phyloP scores from a whole-genome alignment of 805 yeast species.

The Candida ponderosae region DNA sequence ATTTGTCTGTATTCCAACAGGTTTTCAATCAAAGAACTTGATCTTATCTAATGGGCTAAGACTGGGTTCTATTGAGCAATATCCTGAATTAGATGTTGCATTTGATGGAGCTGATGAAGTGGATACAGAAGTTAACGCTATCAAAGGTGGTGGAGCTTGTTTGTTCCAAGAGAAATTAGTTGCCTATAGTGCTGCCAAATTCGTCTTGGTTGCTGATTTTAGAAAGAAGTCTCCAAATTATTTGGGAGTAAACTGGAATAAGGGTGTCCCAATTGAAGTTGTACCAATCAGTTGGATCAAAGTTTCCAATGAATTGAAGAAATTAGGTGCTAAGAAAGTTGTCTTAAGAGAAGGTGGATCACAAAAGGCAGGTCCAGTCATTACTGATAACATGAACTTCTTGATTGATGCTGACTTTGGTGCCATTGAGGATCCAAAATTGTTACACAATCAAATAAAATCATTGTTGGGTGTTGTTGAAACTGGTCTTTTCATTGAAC shows the following conservation, averaged over 20 bases:
- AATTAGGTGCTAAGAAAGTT: conserved; percentile 58
- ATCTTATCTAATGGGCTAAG: conserved; percentile 74
- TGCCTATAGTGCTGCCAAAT: conserved; percentile 68
- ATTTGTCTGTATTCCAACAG: conserved; percentile 87
- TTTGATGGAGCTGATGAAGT: conserved; percentile 99
- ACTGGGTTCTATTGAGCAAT: conserved; percentile 79
- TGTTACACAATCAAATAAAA: conserved; percentile 61
- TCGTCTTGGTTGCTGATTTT: conserved; percentile 87
- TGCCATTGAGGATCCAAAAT: conserved; percentile 41
- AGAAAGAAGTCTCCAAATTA: conserved; percentile 64
- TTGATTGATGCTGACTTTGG: conserved; percentile 93
- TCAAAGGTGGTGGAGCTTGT: conserved; percentile 99
- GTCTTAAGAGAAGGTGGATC: conserved; percentile 76
- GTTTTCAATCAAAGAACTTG: conserved; percentile 87
- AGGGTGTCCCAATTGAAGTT: conserved; percentile 93
- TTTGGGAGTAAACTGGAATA: conserved; percentile 76
- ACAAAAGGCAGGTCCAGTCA: conserved; percentile 95
- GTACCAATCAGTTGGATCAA: conserved; percentile 83
- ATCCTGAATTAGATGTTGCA: conserved; percentile 77
- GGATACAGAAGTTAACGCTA: conserved; percentile 70
- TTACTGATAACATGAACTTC: conserved; percentile 93
- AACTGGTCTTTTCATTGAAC: conserved; percentile 76
- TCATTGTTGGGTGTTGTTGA: conserved; percentile 89
- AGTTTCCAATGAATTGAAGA: conserved; percentile 54
- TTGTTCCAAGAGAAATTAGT: conserved; percentile 93